phyloP scores from a whole-genome alignment of 2,329 filamentous ascomycete genomes.

The Pestalotiopsis sp. region DNA sequence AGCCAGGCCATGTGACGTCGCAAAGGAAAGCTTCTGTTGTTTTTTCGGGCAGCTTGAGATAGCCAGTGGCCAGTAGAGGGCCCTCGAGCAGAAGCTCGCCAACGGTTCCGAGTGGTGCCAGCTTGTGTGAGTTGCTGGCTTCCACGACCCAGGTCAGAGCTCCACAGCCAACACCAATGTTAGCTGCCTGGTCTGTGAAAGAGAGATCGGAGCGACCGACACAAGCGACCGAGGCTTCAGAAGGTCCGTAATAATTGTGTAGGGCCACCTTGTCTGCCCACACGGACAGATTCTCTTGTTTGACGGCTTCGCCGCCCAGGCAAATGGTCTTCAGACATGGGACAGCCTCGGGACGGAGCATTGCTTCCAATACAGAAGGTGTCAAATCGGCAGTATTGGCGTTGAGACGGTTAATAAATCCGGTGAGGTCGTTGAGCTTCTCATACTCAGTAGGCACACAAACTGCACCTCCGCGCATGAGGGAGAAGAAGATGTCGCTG shows the following conservation, averaged over 20 bases:
- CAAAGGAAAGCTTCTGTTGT: not conserved
- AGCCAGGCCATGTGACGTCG: constrained; percentile 16
- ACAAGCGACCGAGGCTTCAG: not conserved
- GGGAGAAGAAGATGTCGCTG: constrained; percentile 7
- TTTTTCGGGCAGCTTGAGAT: not conserved
- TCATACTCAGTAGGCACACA: constrained; percentile 5
- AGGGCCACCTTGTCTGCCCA: constrained; percentile 5
- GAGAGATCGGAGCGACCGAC: not conserved
- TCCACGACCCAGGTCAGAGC: constrained; percentile 9
- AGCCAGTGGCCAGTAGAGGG: constrained; percentile 6
- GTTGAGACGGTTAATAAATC: constrained; percentile 5
- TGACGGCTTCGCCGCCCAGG: constrained; percentile 2
- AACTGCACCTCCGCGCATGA: constrained; percentile 4
- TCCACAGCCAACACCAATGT: constrained; percentile 2
- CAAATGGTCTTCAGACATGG: constrained; percentile 5
- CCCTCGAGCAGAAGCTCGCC: constrained; percentile 10
- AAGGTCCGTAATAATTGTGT: constrained; percentile 3
- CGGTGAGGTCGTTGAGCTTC: constrained; percentile 2
- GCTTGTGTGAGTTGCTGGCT: not conserved
- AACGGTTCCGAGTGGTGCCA: not conserved
- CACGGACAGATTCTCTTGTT: not conserved
- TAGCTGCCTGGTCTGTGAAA: not conserved
- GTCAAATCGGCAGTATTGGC: constrained; percentile 6
- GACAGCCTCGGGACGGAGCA: constrained; percentile 7
- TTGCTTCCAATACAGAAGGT: constrained; percentile 3